A percentile compares a stretch with the other conserved stretches of the same genome.
These are phyloP conservation scores for Hibiscus syriacus DNA, from an alignment of 345 rosid genomes.

Conservation along the genomic window DNA sequence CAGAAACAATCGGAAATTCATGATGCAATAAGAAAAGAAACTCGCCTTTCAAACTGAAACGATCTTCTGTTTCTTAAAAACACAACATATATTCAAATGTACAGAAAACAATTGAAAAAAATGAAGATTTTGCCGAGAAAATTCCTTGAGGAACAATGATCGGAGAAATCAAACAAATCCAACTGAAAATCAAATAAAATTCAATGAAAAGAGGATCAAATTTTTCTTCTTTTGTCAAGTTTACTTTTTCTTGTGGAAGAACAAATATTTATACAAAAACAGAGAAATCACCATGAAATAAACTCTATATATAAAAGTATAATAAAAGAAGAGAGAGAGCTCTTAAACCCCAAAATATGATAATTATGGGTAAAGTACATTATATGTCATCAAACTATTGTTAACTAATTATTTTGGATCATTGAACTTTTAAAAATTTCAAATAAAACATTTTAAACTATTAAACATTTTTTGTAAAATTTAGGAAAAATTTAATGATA, in stretches of 20 bases:
- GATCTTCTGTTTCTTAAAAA: constrained; percentile 6
- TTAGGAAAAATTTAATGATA: too few species aligned
- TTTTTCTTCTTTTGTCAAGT: background rate
- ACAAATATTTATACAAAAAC: constrained; percentile 30
- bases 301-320: too few species aligned
- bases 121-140: background rate
- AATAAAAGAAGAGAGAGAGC: background rate
- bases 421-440: too few species aligned
- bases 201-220: background rate
- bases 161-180: background rate
- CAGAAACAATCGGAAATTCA: background rate
- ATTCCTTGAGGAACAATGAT: background rate
- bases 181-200: constrained; percentile 12
- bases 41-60: constrained; percentile 20
- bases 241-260: constrained; percentile 4
- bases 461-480: too few species aligned
- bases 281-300: constrained; percentile 21
- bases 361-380: too few species aligned
- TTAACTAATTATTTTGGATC: too few species aligned
- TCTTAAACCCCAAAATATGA: constrained; percentile 47
- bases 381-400: too few species aligned
- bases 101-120: background rate
- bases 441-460: too few species aligned
- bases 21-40: background rate
- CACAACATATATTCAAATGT: background rate